phyloP scores from a whole-genome alignment of 495 filamentous ascomycete genomes.

The Penicillium paradoxum region DNA sequence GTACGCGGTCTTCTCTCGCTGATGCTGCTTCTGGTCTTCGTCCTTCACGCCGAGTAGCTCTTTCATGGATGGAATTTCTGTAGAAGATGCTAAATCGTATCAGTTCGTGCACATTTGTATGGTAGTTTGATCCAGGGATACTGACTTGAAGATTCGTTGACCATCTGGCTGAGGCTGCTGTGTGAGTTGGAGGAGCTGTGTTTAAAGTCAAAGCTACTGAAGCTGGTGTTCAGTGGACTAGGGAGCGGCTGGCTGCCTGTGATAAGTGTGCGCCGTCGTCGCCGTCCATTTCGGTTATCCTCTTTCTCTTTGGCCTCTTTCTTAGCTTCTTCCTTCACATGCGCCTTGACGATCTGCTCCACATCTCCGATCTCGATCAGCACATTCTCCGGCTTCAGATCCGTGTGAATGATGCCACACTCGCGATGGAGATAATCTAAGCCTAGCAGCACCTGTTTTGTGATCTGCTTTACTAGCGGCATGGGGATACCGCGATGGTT shows the following conservation, averaged over 20 bases:
- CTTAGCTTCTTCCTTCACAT: constrained; percentile 77
- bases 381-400: constrained; percentile 97
- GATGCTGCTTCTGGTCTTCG: constrained; percentile 68
- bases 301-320: constrained; percentile 81
- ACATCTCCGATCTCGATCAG: constrained; percentile 99
- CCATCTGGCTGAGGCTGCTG: constrained; percentile 76
- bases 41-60: constrained; percentile 58
- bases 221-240: constrained; percentile 88
- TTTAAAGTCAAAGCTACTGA: constrained; percentile 69
- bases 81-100: constrained; percentile 5
- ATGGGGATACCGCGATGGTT: constrained; percentile 97
- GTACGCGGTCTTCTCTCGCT: constrained; percentile 92
- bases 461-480: constrained; percentile 95
- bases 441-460: constrained; percentile 93
- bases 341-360: constrained; percentile 91
- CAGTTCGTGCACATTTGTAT: background rate
- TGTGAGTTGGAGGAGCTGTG: constrained; percentile 69
- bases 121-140: background rate
- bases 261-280: constrained; percentile 87
- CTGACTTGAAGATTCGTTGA: constrained; percentile 67
- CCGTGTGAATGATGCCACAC: constrained; percentile 98
- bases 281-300: constrained; percentile 88
- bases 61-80: constrained; percentile 51
- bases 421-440: constrained; percentile 95
- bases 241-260: constrained; percentile 96